Conservation (phyloP, 2,329 filamentous ascomycete genomes). For the Dactylellina parvicollis region DNA sequence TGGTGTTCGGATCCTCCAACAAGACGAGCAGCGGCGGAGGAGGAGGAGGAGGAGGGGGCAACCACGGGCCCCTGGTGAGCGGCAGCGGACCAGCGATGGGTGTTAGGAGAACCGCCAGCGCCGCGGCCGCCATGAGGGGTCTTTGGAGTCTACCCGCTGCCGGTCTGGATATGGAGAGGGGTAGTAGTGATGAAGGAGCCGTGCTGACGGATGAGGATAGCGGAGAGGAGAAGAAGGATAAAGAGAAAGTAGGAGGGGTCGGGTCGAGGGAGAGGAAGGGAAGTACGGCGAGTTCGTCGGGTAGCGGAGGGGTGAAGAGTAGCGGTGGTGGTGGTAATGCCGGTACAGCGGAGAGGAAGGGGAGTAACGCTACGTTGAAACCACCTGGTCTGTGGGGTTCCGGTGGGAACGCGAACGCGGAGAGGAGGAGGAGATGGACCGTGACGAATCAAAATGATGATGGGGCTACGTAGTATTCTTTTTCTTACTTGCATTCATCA, state of each 20-base stretch:
- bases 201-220: constrained; percentile 46
- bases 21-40: too few species aligned
- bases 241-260: constrained; percentile 3
- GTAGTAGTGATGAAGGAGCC: constrained; percentile 47
- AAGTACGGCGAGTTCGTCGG: constrained; percentile 16
- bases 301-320: constrained; percentile 4
- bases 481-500: neutral
- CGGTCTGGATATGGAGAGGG: constrained; percentile 40
- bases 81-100: constrained; percentile 44
- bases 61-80: constrained; percentile 2
- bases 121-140: constrained; percentile 45
- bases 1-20: constrained; percentile 48
- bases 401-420: constrained; percentile 9
- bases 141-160: constrained; percentile 39
- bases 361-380: neutral
- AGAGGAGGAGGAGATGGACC: constrained; percentile 40
- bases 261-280: constrained; percentile 23
- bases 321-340: constrained; percentile 1
- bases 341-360: neutral
- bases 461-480: constrained; percentile 5
- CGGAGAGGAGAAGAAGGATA: constrained; percentile 38
- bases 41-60: neutral
- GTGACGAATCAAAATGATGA: constrained; percentile 45
- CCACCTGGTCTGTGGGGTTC: constrained; percentile 31
- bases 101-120: constrained; percentile 49